These are phyloP conservation scores for Scopulariopsis brevicaulis DNA, from an alignment of 2,329 filamentous ascomycete genomes.

Conservation along the genomic window DNA sequence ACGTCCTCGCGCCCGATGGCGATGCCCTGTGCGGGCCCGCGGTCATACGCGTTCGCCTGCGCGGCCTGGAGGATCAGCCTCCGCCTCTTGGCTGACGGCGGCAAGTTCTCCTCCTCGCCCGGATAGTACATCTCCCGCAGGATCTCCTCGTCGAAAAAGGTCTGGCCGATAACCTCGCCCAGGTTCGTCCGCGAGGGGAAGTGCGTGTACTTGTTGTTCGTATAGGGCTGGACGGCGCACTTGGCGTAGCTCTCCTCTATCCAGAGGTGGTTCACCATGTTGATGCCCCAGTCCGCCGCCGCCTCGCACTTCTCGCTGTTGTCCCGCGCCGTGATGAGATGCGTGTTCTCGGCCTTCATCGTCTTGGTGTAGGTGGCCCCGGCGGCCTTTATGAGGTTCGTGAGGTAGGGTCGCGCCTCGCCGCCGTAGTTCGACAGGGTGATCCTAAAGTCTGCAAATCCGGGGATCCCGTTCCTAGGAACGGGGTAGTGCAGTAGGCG, in stretches of 20 bases:
- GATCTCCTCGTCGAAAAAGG: slow-evolving; percentile 55
- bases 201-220: slow-evolving; percentile 66
- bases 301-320: slow-evolving; percentile 89
- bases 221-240: slow-evolving; percentile 64
- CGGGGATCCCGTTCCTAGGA: slow-evolving; percentile 63
- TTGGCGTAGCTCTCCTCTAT: slow-evolving; percentile 94
- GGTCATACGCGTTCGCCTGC: slow-evolving; percentile 35
- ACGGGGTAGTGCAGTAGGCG: slow-evolving; percentile 85
- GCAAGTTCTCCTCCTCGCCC: slow-evolving; percentile 40
- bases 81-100: slow-evolving; percentile 31
- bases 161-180: slow-evolving; percentile 86
- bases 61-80: slow-evolving; percentile 36
- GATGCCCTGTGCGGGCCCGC: slow-evolving; percentile 34
- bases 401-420: slow-evolving; percentile 83
- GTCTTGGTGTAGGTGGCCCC: slow-evolving; percentile 90
- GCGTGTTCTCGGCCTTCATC: slow-evolving; percentile 90
- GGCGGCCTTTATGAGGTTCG: slow-evolving; percentile 76
- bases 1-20: slow-evolving; percentile 26
- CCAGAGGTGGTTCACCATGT: slow-evolving; percentile 92
- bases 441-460: slow-evolving; percentile 66
- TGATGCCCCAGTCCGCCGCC: slow-evolving; percentile 82
- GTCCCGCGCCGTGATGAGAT: slow-evolving; percentile 83
- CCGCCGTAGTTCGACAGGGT: slow-evolving; percentile 95
- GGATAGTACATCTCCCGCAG: slow-evolving; percentile 59
- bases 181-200: slow-evolving; percentile 87